These are phyloP conservation scores for Lasiodiplodia sp. DNA, from an alignment of 2,329 filamentous ascomycete genomes.

Conservation along the genomic window DNA sequence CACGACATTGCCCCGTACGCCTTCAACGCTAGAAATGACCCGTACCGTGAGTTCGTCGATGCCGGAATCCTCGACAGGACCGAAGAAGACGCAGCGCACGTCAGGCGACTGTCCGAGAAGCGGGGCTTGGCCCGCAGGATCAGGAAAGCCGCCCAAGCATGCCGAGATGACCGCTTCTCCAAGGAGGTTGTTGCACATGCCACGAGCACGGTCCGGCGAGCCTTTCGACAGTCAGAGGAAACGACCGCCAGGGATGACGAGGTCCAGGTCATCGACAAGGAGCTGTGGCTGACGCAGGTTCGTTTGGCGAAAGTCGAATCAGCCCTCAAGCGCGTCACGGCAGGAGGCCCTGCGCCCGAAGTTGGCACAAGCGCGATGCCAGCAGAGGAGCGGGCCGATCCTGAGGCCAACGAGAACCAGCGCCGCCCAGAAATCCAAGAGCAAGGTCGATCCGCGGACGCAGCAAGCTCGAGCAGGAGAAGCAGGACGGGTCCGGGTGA, in stretches of 20 bases:
- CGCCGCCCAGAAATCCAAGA: not conserved
- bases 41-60: not conserved
- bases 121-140: not conserved
- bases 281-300: not conserved
- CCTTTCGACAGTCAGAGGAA: not conserved
- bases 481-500: no score
- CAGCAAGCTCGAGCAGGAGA: no score
- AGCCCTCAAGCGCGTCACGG: not conserved
- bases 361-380: not conserved
- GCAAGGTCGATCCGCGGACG: no score
- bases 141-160: not conserved
- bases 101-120: not conserved
- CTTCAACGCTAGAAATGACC: not conserved
- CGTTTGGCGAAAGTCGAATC: not conserved
- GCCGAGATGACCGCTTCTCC: no score
- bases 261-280: no score
- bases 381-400: not conserved
- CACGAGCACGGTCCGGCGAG: not conserved
- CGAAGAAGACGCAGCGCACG: not conserved
- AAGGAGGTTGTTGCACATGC: not conserved
- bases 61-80: not conserved
- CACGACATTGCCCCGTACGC: conserved; percentile 9
- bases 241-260: no score
- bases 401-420: not conserved
- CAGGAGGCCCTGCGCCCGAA: no score